Evolutionary conservation across 139 green algal species (phyloP).

Genomic region (Mychonastes homosphaera): DNA sequence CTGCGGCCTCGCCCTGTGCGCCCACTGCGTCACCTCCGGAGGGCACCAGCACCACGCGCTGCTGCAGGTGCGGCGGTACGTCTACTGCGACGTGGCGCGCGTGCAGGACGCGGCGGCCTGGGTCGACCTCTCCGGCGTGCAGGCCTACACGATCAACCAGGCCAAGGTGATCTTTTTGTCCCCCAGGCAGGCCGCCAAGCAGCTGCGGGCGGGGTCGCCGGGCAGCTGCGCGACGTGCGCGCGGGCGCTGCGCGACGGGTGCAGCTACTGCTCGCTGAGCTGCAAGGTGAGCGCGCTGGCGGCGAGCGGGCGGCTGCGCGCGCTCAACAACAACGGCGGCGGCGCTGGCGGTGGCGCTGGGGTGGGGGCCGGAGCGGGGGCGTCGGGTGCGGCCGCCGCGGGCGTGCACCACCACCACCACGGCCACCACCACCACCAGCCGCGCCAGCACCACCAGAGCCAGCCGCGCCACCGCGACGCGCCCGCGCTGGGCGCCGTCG

Average conservation of each 20-base stretch:
- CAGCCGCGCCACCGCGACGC: background rate
- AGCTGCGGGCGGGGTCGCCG: slow-evolving; percentile 1
- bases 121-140: slow-evolving; percentile 33
- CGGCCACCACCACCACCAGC: background rate
- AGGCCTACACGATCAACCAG: slow-evolving; percentile 57
- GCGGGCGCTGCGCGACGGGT: slow-evolving; percentile 31
- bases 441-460: background rate
- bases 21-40: slow-evolving; percentile 26
- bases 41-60: background rate
- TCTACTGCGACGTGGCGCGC: slow-evolving; percentile 49
- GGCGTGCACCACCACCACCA: background rate
- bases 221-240: slow-evolving; percentile 31
- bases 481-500: no score
- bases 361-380: background rate
- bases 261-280: slow-evolving; percentile 29
- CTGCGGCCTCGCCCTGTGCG: slow-evolving; percentile 21
- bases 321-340: background rate
- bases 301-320: background rate
- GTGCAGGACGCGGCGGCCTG: slow-evolving; percentile 29
- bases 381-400: background rate
- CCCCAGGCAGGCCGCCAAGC: slow-evolving; percentile 30
- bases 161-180: slow-evolving; percentile 52
- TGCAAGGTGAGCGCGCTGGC: slow-evolving; percentile 24
- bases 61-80: slow-evolving; percentile 39
- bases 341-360: background rate